Evolutionary conservation across 2,329 filamentous ascomycete genomes (phyloP), one percentile per base, ranked within the genome.

Genomic region (Nemania abortiva): DNA sequence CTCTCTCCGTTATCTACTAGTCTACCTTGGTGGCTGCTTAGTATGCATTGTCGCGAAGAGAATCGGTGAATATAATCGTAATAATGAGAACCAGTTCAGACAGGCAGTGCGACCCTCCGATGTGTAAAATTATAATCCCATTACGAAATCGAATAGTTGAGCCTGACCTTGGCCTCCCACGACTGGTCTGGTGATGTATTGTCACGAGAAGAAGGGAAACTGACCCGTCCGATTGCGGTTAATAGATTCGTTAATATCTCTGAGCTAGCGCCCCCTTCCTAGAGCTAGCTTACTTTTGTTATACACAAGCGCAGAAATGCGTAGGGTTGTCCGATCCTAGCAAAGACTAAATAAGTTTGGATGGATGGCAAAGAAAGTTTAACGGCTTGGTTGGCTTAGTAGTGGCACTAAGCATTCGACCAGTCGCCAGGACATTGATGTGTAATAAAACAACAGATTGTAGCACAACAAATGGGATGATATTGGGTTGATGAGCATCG

Each of bases 371-470:
- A 50, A 50, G 47, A 50, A 50, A 24, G 47, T 50, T 50, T 13
- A 24, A 50, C 22, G 18, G 39, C 15, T 42, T 42, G 39, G 7
- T 6, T 37, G 34, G 7, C 9, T 34, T 9, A 9, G 31, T 42
- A 11, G 7, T 42, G 45, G 47, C 11, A 24, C 24, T 20, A 11
- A 50, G n/a, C 47, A 24, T 2, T 5, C 24, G 47, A 50, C 18
- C n/a, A 24, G 47, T 6, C 6, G 10, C n/a, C 11, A 50, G 22
- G 22, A 22, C 6, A 18, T 18, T 15, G 11, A 18, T 42, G 39
- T 18, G 15, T 42, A 18, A 5, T 15, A 53, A 53, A 52, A 10
- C 37, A 47, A 34, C 50, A 24, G 42, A 63, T 70, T 15, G 47
- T 15, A 45, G 34, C 50, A 31, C 22, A 18, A 42, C n/a, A 66